Evolutionary conservation across 441 rosid species (phyloP), one percentile per base, ranked within the genome.

Genomic region (Erodium trifolium): DNA sequence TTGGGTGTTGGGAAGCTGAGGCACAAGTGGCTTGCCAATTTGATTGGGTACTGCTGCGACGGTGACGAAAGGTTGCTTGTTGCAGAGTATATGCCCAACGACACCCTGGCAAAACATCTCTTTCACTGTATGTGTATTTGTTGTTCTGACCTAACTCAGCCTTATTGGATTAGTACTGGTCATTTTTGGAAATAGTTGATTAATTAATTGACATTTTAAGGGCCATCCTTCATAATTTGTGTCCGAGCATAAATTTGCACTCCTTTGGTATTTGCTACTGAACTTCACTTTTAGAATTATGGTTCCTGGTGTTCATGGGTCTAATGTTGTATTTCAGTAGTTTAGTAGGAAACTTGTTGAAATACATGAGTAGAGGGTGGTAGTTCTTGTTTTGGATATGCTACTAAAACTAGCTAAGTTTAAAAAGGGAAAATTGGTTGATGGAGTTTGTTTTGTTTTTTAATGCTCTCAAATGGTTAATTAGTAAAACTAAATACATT

Each of bases 51-150:
- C 49, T 88, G 93, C 29, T 88, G 87, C 35, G 90, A 88, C 63
- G 93, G 86, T 65, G 88, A 86, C 57, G 90, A 86, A 82, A 84
- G 93, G 23, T 63, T 88, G 70, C 77, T 88, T 81, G 90, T 23
- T 23, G 27, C 27, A 23, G 27, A 23, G 27, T 23, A 23, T 23
- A 23, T 23, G 27, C 27, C 27, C 1, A 86, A 84, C 75, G 90
- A 88, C 53, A 88, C 90, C 59, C 87, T 88, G 68, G 83, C 93
- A 45, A 86, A 88, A 81, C 90, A 88, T 73, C 89, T 88, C 49
- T 88, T 88, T 74, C 90, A 86, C 80, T 88, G 90, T 86, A 82
- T 35, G 10, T 31, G 9, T 51, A 16, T 51, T 51, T 51, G 59
- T 51, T 51, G 1, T 16, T 14, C 59, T 51, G 59, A 51, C 59